Base-by-base conservation (phyloP, 139 green algal genomes). In the Tetraselmis chui region DNA sequence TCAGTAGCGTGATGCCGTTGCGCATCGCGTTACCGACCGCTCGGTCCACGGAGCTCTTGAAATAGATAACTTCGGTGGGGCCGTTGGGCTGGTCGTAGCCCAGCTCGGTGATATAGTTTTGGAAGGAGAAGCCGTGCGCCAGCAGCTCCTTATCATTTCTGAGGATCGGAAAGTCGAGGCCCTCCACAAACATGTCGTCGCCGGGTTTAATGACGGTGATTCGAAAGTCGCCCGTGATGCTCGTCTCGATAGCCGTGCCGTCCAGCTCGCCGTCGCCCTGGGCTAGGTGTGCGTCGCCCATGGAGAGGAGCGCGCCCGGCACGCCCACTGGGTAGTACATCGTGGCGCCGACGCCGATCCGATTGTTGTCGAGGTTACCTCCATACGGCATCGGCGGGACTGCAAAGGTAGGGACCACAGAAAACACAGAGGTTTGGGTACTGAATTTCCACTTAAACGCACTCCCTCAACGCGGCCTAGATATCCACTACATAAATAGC, bases 281-380 rank as follows among this genome's bases (percentile, higher is more conserved):
- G 0, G 90, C 89, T 23, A 85, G 86, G 83, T 94, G 91, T 0
- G 85, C 80, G 31, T 94, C 91, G 24, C 91, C 91, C 87, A 93
- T 89, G 31, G 90, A 91, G 30, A 94, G 81, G 59, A 93, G 82
- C 0, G 82, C 91, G 1, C 91, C 91, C 28, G 83, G 81, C 28
- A 93, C 89, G 82, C 92, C 59, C 2, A 94, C 91, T 24, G 88
- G 91, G 28, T 90, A 84, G 87, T 93, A 94, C 86, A 94, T 81
- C 0, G 87, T 94, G 1, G 84, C 84, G 28, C 91, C 91, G 25
- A 83, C 84, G 2, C 84, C 89, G 1, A 94, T 86, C 23, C 91
- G 76, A 74, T 87, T 84, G 84, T 94, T 88, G 75, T 94, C 91
- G 45, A 94, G 82, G 82, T 94, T 94, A n/a, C 89, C 91, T 26